These are phyloP conservation scores for Flaveria floridana DNA, from an alignment of 140 eudicot genomes.

Conservation along the genomic window DNA sequence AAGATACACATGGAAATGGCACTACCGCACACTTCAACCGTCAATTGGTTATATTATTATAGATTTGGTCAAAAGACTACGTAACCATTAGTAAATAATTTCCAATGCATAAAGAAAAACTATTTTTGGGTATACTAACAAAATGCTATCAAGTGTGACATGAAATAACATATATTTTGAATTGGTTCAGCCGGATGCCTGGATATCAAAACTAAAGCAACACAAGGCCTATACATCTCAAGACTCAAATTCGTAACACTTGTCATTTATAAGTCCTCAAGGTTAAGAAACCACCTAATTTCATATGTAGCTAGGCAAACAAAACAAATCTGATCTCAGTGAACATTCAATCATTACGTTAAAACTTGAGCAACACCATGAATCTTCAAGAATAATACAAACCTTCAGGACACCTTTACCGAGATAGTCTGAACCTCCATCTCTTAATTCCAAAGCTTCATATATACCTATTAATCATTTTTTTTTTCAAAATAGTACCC, in stretches of 20 bases:
- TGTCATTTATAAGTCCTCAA: background rate
- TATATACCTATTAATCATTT: conserved; percentile 40
- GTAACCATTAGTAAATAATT: too few species aligned
- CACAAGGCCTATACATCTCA: background rate
- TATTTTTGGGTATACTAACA: too few species aligned
- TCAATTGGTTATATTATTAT: too few species aligned
- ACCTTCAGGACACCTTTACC: conserved; percentile 65
- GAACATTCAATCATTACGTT: background rate
- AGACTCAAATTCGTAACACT: background rate
- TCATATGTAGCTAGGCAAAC: too few species aligned
- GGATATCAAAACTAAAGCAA: background rate
- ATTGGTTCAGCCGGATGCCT: background rate
- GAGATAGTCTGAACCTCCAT: conserved; percentile 59
- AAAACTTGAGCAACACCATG: background rate
- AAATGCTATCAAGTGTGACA: too few species aligned
- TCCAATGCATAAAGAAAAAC: too few species aligned
- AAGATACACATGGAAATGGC: too few species aligned
- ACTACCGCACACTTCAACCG: too few species aligned
- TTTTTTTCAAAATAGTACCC: background rate
- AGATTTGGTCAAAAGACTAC: too few species aligned
- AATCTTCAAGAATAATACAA: background rate
- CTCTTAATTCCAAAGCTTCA: conserved; percentile 61
- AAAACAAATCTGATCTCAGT: background rate
- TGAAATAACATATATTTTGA: background rate
- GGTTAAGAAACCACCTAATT: background rate